Evolutionary conservation across 768 basidiomycete species (phyloP).

Genomic region (Podaxis sp.): DNA sequence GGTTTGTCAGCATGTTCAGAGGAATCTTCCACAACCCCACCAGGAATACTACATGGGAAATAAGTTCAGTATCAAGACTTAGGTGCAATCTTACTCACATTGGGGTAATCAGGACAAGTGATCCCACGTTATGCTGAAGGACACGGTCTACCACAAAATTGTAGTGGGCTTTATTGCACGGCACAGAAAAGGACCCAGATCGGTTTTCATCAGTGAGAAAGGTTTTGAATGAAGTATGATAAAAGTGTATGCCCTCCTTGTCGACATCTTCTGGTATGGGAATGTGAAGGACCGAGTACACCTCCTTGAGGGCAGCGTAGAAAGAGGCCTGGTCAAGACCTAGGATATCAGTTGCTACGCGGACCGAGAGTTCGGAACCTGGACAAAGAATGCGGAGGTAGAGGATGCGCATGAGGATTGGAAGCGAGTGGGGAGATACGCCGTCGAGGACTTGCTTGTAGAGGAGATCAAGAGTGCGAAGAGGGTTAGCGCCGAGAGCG

Average conservation of each 20-base stretch:
- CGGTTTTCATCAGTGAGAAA: neutral
- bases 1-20: too few relatives aligned
- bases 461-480: neutral
- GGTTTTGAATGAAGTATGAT: neutral
- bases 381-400: neutral
- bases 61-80: too few relatives aligned
- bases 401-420: neutral
- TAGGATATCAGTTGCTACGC: neutral
- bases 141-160: too few relatives aligned
- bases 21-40: too few relatives aligned
- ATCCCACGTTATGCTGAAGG: too few relatives aligned
- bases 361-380: neutral
- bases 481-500: neutral
- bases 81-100: too few relatives aligned
- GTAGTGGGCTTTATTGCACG: neutral
- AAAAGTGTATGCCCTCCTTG: neutral
- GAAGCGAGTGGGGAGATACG: neutral
- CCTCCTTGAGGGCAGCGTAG: neutral
- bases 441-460: neutral
- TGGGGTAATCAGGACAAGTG: too few relatives aligned
- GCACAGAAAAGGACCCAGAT: neutral
- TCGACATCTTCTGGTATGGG: neutral
- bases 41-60: too few relatives aligned
- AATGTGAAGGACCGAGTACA: neutral
- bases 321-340: neutral